Base-by-base conservation (phyloP, 2,329 filamentous ascomycete species). In the Arthrobotrys musiformis region DNA sequence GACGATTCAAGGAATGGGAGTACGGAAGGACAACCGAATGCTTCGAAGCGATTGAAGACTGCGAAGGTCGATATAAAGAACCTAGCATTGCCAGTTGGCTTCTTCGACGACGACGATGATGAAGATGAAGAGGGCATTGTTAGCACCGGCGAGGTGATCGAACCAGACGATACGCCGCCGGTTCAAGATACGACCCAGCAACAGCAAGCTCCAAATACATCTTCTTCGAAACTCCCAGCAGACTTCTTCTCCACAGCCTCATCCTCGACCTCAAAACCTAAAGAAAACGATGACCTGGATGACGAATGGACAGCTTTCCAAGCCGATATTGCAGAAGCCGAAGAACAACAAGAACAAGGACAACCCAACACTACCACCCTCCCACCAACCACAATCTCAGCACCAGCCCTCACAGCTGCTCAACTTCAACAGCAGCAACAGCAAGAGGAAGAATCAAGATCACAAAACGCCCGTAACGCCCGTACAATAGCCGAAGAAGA, bases 301-400 rank as follows among this genome's bases (percentile, higher is more conserved):
- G 89, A 90, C 66, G 92, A 95, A 83, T 95, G 92, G 92, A 91
- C 92, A 1, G 92, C 92, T 7, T 96, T 97, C 82, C 91, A 97
- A 82, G 91, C 92, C 1, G 92, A 97, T 66, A 90, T 97, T 68
- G 91, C 89, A 6, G 81, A 81, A 17, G 84, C 85, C 30, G 82
- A 85, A 40, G 63, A 78, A 48, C 54, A 30, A 37, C 24, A 19
- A 42, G 46, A 28, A 19, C 58, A 2, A n/a, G 13, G 35, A 30
- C 28, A 13, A 13, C 52, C 30, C 15, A 42, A 13, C 6, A 22
- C 37, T n/a, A 56, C 24, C 42, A 33, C 62, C 8, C 37, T 11
- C 9, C 8, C 13, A 58, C 7, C 9, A 64, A 84, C 82, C n/a
- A 44, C 83, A 84, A 60, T 83, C 83, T 7, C 83, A 83, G 69